These are phyloP conservation scores for Biscutella auriculata DNA, from an alignment of 441 rosid species.

Conservation along the genomic window DNA sequence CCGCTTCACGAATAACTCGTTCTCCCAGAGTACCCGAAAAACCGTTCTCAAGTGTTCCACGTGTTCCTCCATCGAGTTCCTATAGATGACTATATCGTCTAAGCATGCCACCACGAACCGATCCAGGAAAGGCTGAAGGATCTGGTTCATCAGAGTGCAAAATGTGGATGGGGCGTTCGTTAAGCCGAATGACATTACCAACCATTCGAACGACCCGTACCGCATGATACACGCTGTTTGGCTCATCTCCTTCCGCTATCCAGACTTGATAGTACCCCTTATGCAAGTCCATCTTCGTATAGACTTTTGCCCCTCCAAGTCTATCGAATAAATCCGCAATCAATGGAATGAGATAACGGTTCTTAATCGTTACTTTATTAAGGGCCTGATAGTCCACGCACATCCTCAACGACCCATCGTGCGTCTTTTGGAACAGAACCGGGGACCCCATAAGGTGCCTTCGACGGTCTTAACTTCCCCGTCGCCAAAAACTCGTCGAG, in stretches of 20 bases:
- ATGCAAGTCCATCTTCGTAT: too few relatives aligned
- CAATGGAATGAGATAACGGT: neutral
- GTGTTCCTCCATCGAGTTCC: too few relatives aligned
- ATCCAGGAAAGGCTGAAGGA: neutral
- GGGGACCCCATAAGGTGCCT: neutral
- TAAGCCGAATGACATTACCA: neutral
- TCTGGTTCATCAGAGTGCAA: neutral
- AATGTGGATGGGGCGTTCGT: neutral
- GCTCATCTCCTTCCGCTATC: too few relatives aligned
- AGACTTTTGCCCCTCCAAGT: neutral
- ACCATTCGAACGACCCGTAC: too few relatives aligned
- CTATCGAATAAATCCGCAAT: neutral
- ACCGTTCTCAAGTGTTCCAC: too few relatives aligned
- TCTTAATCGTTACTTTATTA: neutral
- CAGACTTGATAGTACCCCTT: too few relatives aligned
- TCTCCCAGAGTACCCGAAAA: too few relatives aligned
- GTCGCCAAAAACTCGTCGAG: neutral
- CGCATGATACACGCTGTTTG: too few relatives aligned
- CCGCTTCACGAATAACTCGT: too few relatives aligned
- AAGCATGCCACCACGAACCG: too few relatives aligned
- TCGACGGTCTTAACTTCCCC: neutral
- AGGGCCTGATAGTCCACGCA: neutral
- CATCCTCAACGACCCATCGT: neutral
- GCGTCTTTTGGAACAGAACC: neutral
- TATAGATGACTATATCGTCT: too few relatives aligned